Evolutionary conservation across 805 yeast genomes (phyloP).

Genomic region (Pichia ethanolica): DNA sequence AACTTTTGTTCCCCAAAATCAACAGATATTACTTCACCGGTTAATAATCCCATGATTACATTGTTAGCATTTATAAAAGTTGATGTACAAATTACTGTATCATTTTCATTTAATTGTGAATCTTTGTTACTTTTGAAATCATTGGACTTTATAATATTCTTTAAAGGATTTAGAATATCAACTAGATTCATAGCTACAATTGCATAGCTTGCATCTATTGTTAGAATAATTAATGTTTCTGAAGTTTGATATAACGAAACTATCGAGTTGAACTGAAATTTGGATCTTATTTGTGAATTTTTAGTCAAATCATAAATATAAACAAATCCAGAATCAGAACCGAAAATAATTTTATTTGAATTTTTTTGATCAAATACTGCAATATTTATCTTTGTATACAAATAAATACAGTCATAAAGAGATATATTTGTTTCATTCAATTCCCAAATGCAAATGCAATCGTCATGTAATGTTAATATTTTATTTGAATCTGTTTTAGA

Average conservation of each 20-base stretch:
- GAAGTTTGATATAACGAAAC: constrained; percentile 19
- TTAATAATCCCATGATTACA: constrained; percentile 18
- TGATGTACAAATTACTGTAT: constrained; percentile 13
- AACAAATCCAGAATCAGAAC: constrained; percentile 44
- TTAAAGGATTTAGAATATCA: constrained; percentile 11
- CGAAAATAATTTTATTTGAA: constrained; percentile 38
- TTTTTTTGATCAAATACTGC: constrained; percentile 35
- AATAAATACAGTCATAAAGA: constrained; percentile 20
- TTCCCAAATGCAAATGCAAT: constrained; percentile 9
- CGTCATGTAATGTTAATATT: constrained; percentile 8
- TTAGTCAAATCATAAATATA: constrained; percentile 21
- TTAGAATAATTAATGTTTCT: constrained; percentile 19
- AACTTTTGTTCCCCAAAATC: background rate
- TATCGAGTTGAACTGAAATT: constrained; percentile 12
- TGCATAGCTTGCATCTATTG: constrained; percentile 16
- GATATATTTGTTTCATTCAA: constrained; percentile 18
- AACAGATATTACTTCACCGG: constrained; percentile 13
- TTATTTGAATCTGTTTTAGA: background rate
- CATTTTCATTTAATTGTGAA: background rate
- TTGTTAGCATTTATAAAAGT: constrained; percentile 15
- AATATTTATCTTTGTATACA: constrained; percentile 32
- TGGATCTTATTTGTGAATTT: background rate
- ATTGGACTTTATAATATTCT: constrained; percentile 5
- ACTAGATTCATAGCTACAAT: constrained; percentile 20
- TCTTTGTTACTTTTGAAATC: background rate